Conservation (phyloP, 78 protist species). For the Pigoraptor vietnamica region DNA sequence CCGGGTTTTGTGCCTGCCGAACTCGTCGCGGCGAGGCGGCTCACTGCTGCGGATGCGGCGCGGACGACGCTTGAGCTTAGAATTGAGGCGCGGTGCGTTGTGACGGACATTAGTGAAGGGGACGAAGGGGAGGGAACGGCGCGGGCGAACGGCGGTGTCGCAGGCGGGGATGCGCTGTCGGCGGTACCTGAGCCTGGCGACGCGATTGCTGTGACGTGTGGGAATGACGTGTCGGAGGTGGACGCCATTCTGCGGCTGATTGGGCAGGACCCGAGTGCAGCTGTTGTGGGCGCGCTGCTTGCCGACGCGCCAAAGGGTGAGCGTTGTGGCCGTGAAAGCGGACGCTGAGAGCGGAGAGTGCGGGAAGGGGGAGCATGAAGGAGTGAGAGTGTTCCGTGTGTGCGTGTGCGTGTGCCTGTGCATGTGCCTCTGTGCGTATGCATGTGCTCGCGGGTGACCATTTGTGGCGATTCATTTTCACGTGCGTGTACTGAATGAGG, state of each 20-base stretch:
- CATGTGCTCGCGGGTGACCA: background rate
- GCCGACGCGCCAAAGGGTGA: too few species aligned
- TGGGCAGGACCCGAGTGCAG: too few species aligned
- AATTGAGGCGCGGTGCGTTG: too few species aligned
- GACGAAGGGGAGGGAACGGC: background rate
- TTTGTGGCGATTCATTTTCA: background rate
- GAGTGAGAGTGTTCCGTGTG: background rate
- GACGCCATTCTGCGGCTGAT: background rate
- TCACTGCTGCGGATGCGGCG: too few species aligned
- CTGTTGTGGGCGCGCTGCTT: too few species aligned
- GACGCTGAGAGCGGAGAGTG: background rate
- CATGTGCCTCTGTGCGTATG: background rate
- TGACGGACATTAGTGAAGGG: too few species aligned
- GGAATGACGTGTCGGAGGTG: background rate
- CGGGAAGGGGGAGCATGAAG: background rate
- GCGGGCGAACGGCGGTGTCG: background rate
- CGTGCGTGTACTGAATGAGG: too few species aligned
- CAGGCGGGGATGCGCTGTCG: background rate
- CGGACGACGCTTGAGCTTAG: too few species aligned
- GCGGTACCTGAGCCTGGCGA: background rate
- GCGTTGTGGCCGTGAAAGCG: background rate
- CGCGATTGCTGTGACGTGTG: background rate
- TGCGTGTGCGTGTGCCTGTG: background rate
- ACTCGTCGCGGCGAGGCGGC: too few species aligned
- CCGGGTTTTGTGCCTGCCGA: too few species aligned